Percentiles rank a stretch among this genome's conserved stretches.
Conservation (phyloP, 371 early-diverging fungal species). For the Mucor saturninus region DNA sequence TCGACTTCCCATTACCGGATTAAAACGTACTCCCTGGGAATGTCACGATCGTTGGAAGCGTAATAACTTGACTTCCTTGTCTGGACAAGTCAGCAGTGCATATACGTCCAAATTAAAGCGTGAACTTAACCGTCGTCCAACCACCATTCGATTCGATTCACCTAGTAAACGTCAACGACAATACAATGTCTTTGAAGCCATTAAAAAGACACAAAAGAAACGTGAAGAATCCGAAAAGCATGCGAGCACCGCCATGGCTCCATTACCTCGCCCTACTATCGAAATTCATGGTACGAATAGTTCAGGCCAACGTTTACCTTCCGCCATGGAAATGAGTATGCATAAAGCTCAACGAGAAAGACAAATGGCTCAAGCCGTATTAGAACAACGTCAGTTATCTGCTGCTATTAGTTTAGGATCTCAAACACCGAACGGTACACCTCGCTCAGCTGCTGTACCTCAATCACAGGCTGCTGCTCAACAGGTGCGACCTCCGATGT, state of each 20-base stretch:
- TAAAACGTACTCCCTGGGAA: conserved; percentile 69
- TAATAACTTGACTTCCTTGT: conserved; percentile 47
- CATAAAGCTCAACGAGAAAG: conserved; percentile 79
- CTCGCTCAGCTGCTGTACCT: conserved; percentile 6
- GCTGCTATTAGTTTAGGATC: conserved; percentile 39
- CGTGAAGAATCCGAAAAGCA: conserved; percentile 50
- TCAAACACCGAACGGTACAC: conserved; percentile 11
- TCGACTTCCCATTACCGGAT: conserved; percentile 57
- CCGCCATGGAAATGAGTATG: conserved; percentile 76
- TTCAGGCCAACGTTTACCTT: conserved; percentile 58
- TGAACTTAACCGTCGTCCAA: conserved; percentile 35
- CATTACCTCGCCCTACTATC: conserved; percentile 52
- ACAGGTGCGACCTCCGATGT: conserved; percentile 10
- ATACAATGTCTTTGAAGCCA: conserved; percentile 53
- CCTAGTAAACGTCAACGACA: conserved; percentile 45
- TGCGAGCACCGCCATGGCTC: neutral
- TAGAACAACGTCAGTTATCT: conserved; percentile 72
- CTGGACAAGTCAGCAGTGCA: conserved; percentile 49
- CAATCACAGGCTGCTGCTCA: conserved; percentile 4
- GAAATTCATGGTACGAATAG: conserved; percentile 51
- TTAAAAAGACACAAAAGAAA: conserved; percentile 54
- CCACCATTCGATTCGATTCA: conserved; percentile 36
- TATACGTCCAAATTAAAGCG: conserved; percentile 19
- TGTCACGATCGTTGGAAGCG: conserved; percentile 63
- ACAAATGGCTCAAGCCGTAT: conserved; percentile 68